Evolutionary conservation across 2,329 filamentous ascomycete genomes (phyloP), one percentile per base, ranked within the genome.

Genomic region (Teratosphaeria pseudoeucalypti): DNA sequence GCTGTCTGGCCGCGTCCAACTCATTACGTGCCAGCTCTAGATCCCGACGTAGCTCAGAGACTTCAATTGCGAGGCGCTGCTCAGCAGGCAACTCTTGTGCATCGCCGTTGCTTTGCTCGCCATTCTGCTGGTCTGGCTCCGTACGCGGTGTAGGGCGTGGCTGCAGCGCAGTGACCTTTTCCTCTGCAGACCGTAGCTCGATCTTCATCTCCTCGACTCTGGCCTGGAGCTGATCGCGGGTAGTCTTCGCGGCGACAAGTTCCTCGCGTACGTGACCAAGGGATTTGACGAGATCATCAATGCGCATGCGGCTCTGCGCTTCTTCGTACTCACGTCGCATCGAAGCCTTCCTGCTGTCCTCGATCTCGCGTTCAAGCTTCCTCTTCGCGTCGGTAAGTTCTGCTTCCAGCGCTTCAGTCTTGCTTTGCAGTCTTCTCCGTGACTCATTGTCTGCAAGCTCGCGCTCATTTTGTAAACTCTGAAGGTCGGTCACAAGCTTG

Each of bases 391-490:
- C 82, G 57, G 82, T 82, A 5, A 99, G 75, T 67, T 99, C 92
- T 1, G 84, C 78, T 68, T 96, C 91, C 9, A 97, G 78, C 12
- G 80, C 79, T 65, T 97, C 92, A 27, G 91, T 83, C 65, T 86
- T 89, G 14, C 80, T 77, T 69, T 96, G 90, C 0, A 95, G 78
- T 64, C 92, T 85, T 58, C 92, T 87, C 64, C 89, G 85, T 26
- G 82, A 85, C 73, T 99, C 94, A 0, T 88, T 84, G 60, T 96
- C 92, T 2, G 85, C 79, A 55, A 94, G 82, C 67, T 95, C 92
- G 47, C 91, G 89, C 75, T 99, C 92, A 67, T 96, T 97, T 64
- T 95, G 86, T 37, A 97, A 80, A 16, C 85, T 92, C 69, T 97
- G 92, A 56, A 96, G 84, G 58, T 89, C 91, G 3, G 87, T 83